Conservation (phyloP, 352 stramenopile genomes). For the Pythium aristosporum region DNA sequence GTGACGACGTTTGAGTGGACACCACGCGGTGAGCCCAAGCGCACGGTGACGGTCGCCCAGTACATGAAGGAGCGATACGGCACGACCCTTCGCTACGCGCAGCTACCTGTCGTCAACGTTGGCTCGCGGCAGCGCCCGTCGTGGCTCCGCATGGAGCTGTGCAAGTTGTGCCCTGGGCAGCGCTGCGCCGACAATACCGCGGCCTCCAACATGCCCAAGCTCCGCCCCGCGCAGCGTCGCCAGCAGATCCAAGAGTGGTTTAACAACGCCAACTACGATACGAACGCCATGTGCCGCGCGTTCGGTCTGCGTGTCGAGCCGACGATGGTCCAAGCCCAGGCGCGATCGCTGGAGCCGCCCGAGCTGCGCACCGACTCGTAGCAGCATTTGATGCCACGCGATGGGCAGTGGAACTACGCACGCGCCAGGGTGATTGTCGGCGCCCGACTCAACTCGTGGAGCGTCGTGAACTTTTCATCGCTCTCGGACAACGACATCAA, state of each 20-base stretch:
- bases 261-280: no score
- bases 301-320: constrained; percentile 1
- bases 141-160: constrained; percentile 7
- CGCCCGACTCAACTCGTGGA: background rate
- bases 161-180: background rate
- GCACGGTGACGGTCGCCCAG: background rate
- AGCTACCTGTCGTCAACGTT: constrained; percentile 1
- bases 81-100: background rate
- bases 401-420: background rate
- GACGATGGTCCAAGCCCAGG: background rate
- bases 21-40: background rate
- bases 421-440: background rate
- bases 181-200: background rate
- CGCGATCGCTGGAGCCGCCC: background rate
- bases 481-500: background rate
- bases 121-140: background rate
- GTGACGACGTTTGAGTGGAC: background rate
- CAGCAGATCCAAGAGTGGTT: background rate
- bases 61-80: background rate
- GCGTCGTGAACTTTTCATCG: constrained; percentile 4
- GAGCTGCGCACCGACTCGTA: background rate
- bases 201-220: background rate
- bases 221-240: background rate
- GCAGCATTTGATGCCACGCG: background rate
- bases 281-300: background rate